Conservation (phyloP, 345 rosid genomes). For the Euclidium syriacum region DNA sequence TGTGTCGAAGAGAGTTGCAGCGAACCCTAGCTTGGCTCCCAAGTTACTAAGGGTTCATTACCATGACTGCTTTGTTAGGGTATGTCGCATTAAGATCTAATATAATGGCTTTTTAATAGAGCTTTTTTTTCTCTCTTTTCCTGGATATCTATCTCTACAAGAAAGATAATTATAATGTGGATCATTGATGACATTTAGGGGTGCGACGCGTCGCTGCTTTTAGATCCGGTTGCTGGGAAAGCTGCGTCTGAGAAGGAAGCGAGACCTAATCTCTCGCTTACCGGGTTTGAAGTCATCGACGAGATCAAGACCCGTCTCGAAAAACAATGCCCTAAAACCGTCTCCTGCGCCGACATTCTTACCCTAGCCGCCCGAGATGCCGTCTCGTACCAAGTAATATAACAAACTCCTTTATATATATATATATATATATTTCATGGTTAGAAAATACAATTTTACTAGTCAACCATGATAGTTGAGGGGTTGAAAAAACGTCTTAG, state of each 20-base stretch:
- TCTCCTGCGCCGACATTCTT: conserved; percentile 61
- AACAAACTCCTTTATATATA: neutral
- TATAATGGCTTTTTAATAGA: neutral
- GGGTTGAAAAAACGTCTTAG: no score
- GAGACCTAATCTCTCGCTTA: conserved; percentile 39
- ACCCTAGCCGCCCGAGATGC: conserved; percentile 63
- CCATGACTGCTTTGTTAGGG: conserved; percentile 70
- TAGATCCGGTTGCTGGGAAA: conserved; percentile 32
- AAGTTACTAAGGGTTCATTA: conserved; percentile 51
- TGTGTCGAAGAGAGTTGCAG: conserved; percentile 19
- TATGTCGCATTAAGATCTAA: conserved; percentile 15
- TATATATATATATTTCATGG: neutral
- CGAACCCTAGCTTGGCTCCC: conserved; percentile 39
- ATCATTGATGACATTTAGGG: conserved; percentile 33
- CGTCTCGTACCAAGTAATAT: conserved; percentile 41
- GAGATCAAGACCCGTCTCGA: conserved; percentile 49
- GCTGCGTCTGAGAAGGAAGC: conserved; percentile 48
- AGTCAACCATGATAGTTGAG: neutral
- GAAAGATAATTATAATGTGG: neutral
- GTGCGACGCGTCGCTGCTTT: conserved; percentile 54
- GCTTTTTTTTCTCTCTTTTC: neutral
- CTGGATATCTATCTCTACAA: neutral
- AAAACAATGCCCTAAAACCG: conserved; percentile 37
- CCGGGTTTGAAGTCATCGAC: conserved; percentile 54
- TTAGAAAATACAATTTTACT: neutral